Conservation (phyloP, 129 eudicot genomes). For the Artemisia tridentata region DNA sequence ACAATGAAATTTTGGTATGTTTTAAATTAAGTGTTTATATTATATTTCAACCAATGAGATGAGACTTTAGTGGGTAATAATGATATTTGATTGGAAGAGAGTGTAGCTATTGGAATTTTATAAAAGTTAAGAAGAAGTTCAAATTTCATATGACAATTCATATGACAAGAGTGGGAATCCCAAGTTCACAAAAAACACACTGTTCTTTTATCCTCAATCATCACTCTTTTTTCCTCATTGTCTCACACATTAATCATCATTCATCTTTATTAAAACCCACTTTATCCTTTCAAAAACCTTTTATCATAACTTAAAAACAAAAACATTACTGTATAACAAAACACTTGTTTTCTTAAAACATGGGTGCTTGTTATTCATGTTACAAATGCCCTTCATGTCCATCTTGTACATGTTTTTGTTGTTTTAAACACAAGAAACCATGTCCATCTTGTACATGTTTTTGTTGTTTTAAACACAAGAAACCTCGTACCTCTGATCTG, state of each 20-base stretch:
- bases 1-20: no score
- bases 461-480: slow-evolving; percentile 38
- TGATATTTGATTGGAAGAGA: no score
- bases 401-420: slow-evolving; percentile 26
- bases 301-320: slow-evolving; percentile 24
- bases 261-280: slow-evolving; percentile 10
- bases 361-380: slow-evolving; percentile 59
- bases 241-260: slow-evolving; percentile 22
- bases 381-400: slow-evolving; percentile 34
- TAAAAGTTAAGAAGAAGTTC: no score
- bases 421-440: slow-evolving; percentile 38
- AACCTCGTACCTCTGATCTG: slow-evolving; percentile 46
- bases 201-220: slow-evolving; percentile 24
- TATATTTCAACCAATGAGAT: no score
- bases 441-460: slow-evolving; percentile 33
- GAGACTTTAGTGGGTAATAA: no score
- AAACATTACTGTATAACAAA: slow-evolving; percentile 5
- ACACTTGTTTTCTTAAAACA: slow-evolving; percentile 14
- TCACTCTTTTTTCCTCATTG: slow-evolving; percentile 10
- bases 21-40: no score
- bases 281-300: slow-evolving; percentile 8
- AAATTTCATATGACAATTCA: no score
- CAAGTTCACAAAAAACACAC: slow-evolving; percentile 24
- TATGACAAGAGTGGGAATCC: no score
- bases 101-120: no score